Percentiles rank a stretch among this genome's conserved stretches.
These are phyloP conservation scores for Esteya vermicola DNA, from an alignment of 2,329 filamentous ascomycete species.

Conservation along the genomic window DNA sequence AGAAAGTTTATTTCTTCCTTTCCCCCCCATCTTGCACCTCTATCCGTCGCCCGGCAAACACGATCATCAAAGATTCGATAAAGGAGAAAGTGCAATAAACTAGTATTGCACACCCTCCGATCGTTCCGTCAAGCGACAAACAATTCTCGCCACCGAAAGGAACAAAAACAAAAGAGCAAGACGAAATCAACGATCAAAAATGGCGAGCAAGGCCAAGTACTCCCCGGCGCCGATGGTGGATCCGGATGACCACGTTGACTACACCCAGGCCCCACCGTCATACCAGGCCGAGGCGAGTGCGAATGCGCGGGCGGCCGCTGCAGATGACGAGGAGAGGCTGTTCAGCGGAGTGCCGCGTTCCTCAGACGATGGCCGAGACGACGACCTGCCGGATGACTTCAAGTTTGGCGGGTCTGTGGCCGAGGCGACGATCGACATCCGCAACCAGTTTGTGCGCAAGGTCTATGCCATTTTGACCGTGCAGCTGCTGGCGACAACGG, in stretches of 20 bases:
- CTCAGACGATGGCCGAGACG: conserved; percentile 84
- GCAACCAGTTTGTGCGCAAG: conserved; percentile 93
- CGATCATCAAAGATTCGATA: too few species aligned
- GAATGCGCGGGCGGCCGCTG: conserved; percentile 36
- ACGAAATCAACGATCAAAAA: neutral
- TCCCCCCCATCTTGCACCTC: too few species aligned
- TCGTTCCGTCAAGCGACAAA: too few species aligned
- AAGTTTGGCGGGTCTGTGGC: conserved; percentile 94
- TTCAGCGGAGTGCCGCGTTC: conserved; percentile 55
- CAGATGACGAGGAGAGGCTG: conserved; percentile 39
- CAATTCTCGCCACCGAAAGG: too few species aligned
- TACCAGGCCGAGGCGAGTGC: conserved; percentile 43
- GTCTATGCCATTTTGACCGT: conserved; percentile 97
- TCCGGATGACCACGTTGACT: conserved; percentile 54
- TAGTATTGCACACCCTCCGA: too few species aligned
- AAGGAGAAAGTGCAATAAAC: too few species aligned
- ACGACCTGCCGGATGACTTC: conserved; percentile 94
- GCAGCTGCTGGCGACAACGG: conserved; percentile 74
- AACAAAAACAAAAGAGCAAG: neutral
- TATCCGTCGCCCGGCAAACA: too few species aligned
- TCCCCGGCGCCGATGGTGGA: conserved; percentile 72
- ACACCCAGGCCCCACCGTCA: conserved; percentile 68
- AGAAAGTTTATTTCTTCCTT: too few species aligned
- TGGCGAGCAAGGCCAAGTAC: conserved; percentile 58
- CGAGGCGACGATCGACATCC: conserved; percentile 87